Percentiles rank a stretch among this genome's conserved stretches.
Evolutionary conservation across 345 rosid genomes (phyloP).

Genomic region (Salix caprea): DNA sequence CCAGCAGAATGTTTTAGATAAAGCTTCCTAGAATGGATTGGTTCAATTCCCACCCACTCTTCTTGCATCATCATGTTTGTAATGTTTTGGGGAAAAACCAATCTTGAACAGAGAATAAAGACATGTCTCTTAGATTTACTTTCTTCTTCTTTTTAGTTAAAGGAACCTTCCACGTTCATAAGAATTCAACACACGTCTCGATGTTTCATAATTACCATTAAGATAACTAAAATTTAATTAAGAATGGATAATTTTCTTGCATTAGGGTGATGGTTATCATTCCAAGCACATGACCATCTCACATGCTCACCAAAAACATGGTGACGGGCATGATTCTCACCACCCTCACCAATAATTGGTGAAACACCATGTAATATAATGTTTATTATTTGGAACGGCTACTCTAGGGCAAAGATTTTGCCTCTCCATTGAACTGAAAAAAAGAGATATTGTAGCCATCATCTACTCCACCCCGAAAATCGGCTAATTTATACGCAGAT

Average conservation of each 20-base stretch:
- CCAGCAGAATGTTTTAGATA: neutral
- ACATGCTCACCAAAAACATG: slow-evolving; percentile 13
- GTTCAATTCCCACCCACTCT: neutral
- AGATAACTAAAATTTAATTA: neutral
- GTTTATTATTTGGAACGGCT: neutral
- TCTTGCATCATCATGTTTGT: slow-evolving; percentile 6
- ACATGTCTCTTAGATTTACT: neutral
- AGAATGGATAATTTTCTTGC: neutral
- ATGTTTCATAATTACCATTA: neutral
- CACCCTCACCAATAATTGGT: slow-evolving; percentile 32
- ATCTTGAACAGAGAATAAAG: neutral
- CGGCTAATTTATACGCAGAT: too few relatives aligned
- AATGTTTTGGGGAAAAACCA: slow-evolving; percentile 7
- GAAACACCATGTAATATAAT: neutral
- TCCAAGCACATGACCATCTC: slow-evolving; percentile 3
- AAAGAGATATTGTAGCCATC: neutral
- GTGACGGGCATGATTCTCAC: slow-evolving; percentile 14
- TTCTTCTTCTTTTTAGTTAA: too few relatives aligned
- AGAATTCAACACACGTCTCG: neutral
- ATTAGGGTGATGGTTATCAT: slow-evolving; percentile 1
- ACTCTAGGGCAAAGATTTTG: neutral
- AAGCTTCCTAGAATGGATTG: neutral
- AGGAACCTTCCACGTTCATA: slow-evolving; percentile 9
- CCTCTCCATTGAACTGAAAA: neutral
- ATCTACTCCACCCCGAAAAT: neutral